These are phyloP conservation scores for Boletus vinaceobasis DNA, from an alignment of 768 basidiomycete species.

Conservation along the genomic window DNA sequence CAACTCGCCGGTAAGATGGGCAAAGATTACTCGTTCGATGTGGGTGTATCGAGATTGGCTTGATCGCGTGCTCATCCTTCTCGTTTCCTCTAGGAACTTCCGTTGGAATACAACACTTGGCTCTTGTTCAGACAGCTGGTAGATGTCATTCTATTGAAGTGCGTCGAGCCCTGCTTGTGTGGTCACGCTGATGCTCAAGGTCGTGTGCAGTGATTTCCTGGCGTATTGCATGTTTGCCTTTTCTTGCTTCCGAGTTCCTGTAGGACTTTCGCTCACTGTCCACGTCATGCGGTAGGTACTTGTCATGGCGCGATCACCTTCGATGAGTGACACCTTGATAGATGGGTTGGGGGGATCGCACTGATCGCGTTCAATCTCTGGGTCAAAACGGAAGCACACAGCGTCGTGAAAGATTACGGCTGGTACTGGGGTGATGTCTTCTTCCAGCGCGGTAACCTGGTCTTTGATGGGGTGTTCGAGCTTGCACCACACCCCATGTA, in stretches of 20 bases:
- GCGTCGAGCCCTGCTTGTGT: conserved; percentile 26
- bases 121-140: conserved; percentile 93
- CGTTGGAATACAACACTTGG: conserved; percentile 95
- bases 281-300: conserved; percentile 74
- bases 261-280: conserved; percentile 64
- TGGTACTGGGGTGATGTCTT: conserved; percentile 98
- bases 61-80: conserved; percentile 1
- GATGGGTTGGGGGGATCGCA: conserved; percentile 83
- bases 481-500: conserved; percentile 95
- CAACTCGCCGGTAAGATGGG: conserved; percentile 94
- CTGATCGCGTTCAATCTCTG: conserved; percentile 95
- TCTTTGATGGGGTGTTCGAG: conserved; percentile 98
- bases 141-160: conserved; percentile 96
- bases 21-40: conserved; percentile 89
- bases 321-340: conserved; percentile 27
- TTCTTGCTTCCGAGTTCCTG: conserved; percentile 85
- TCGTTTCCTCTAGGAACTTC: conserved; percentile 59
- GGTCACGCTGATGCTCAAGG: not conserved
- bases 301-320: not conserved
- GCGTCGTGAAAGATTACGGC: conserved; percentile 96
- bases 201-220: conserved; percentile 73
- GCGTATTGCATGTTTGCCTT: conserved; percentile 95
- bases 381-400: conserved; percentile 97
- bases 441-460: conserved; percentile 87
- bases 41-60: conserved; percentile 35